Evolutionary conservation across 345 rosid species (phyloP).

Genomic region (Cardamine resedifolia): DNA sequence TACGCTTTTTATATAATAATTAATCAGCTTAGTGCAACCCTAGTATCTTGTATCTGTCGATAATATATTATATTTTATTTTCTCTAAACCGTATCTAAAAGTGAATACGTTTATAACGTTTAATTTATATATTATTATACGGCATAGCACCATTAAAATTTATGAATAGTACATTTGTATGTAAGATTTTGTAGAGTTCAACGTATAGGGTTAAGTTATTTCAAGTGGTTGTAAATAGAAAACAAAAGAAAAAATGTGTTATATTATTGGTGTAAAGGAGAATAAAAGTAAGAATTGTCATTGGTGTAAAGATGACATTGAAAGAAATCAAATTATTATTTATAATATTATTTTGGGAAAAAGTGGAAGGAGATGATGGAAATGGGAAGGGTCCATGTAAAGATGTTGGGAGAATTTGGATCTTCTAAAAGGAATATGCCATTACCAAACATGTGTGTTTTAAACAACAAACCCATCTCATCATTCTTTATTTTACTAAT

Average conservation of each 20-base stretch:
- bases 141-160: background rate
- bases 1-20: background rate
- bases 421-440: constrained; percentile 43
- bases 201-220: background rate
- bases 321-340: constrained; percentile 23
- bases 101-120: background rate
- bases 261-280: constrained; percentile 24
- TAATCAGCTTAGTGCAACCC: constrained; percentile 9
- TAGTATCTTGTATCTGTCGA: constrained; percentile 14
- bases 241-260: background rate
- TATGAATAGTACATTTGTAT: background rate
- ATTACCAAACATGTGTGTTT: constrained; percentile 39
- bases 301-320: constrained; percentile 41
- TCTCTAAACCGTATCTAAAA: background rate
- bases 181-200: background rate
- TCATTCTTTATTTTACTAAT: constrained; percentile 6
- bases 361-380: constrained; percentile 36
- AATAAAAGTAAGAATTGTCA: constrained; percentile 30
- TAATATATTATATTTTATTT: background rate
- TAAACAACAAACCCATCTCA: constrained; percentile 21
- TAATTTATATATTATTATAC: background rate
- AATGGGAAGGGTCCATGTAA: constrained; percentile 34
- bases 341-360: background rate
- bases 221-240: background rate
- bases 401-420: constrained; percentile 42